phyloP scores from a whole-genome alignment of 1,284 basidiomycete species.

The Moesziomyces sp. region DNA sequence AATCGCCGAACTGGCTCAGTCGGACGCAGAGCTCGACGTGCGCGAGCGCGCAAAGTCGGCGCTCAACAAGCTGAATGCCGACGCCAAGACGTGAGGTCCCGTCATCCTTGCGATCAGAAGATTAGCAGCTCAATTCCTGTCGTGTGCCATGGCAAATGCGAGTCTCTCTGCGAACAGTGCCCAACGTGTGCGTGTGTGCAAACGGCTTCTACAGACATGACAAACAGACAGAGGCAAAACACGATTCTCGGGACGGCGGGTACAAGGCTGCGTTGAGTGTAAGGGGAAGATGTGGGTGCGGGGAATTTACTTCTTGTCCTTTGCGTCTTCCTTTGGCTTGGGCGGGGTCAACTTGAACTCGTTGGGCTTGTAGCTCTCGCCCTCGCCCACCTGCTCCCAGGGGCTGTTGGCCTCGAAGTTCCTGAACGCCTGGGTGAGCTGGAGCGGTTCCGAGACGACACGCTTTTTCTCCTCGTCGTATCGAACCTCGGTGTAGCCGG shows the following conservation, averaged over 20 bases:
- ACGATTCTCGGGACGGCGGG: not conserved
- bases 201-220: not conserved
- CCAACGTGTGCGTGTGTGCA: too few species aligned
- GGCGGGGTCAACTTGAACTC: slow-evolving; percentile 69
- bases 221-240: not conserved
- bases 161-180: too few species aligned
- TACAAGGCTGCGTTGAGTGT: not conserved
- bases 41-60: slow-evolving; percentile 41
- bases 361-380: slow-evolving; percentile 75
- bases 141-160: not conserved
- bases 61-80: slow-evolving; percentile 28
- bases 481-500: slow-evolving; percentile 95
- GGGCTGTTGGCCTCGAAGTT: slow-evolving; percentile 85
- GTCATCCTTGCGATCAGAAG: not conserved
- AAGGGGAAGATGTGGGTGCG: not conserved
- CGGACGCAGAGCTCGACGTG: slow-evolving; percentile 43
- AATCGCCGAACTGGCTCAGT: slow-evolving; percentile 29
- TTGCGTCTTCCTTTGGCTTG: slow-evolving; percentile 68
- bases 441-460: slow-evolving; percentile 96
- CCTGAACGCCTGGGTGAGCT: slow-evolving; percentile 97
- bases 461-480: slow-evolving; percentile 99
- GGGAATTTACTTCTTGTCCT: slow-evolving; percentile 60
- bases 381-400: slow-evolving; percentile 96
- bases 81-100: slow-evolving; percentile 4
- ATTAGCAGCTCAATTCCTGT: not conserved